A percentile compares a stretch with the other conserved stretches of the same genome.
These are phyloP conservation scores for Gonium pectorale DNA, from an alignment of 139 green algal genomes.

Conservation along the genomic window DNA sequence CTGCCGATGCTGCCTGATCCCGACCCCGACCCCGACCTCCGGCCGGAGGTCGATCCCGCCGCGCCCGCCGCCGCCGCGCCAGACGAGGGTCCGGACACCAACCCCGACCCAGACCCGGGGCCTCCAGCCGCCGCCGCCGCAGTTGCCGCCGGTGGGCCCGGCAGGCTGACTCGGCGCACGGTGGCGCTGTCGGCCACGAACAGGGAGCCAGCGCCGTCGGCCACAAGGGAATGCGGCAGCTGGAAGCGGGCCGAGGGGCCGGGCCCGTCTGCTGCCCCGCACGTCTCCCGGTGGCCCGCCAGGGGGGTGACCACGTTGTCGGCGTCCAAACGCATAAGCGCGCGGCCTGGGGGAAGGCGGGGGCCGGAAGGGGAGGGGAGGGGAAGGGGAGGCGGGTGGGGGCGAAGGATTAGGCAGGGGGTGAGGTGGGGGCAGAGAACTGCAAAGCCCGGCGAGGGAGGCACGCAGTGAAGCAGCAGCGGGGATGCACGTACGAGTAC, in stretches of 20 bases:
- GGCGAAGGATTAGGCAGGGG: not conserved
- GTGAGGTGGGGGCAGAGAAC: not conserved
- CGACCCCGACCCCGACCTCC: too few relatives aligned
- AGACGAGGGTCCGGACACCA: too few relatives aligned
- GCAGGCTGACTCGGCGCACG: constrained; percentile 25
- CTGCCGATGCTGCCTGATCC: too few relatives aligned
- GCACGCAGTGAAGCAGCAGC: not conserved
- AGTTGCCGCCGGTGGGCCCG: not conserved
- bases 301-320: constrained; percentile 13
- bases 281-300: constrained; percentile 28
- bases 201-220: constrained; percentile 15
- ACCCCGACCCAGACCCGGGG: too few relatives aligned
- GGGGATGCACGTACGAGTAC: too few relatives aligned
- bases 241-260: constrained; percentile 8
- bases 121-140: too few relatives aligned
- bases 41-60: too few relatives aligned
- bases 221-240: not conserved
- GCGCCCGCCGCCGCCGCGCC: too few relatives aligned
- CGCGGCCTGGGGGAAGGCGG: not conserved
- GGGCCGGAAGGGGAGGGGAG: not conserved
- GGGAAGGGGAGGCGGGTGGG: not conserved
- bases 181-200: constrained; percentile 26
- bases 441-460: not conserved
- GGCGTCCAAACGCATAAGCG: constrained; percentile 15
- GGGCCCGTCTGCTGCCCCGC: constrained; percentile 10